Conservation (phyloP, 202 grass and related monocot species). For the Tripidium arundinaceum region DNA sequence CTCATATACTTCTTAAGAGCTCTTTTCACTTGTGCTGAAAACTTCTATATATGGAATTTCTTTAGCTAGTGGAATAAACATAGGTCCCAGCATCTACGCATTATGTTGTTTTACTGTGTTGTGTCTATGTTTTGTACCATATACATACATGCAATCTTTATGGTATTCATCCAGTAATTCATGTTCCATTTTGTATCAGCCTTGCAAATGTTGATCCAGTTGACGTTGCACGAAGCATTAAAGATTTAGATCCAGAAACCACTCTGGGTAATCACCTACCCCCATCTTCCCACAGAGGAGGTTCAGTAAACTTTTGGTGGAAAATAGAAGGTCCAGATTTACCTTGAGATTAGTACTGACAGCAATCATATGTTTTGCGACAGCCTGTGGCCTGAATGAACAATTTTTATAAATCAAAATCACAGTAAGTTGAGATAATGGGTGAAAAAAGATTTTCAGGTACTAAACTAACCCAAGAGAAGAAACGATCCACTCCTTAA, state of each 20-base stretch:
- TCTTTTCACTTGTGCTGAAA: no score
- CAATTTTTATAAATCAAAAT: slow-evolving; percentile 16
- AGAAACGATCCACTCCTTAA: slow-evolving; percentile 92
- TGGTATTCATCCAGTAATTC: slow-evolving; percentile 19
- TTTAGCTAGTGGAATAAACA: no score
- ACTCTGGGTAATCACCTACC: no score
- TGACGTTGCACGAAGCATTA: slow-evolving; percentile 92
- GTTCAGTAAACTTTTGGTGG: neutral
- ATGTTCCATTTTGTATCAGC: slow-evolving; percentile 40
- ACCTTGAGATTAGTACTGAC: slow-evolving; percentile 97
- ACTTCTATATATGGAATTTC: no score
- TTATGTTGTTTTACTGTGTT: no score
- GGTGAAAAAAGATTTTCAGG: slow-evolving; percentile 20
- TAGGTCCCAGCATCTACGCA: no score
- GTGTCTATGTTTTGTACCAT: no score
- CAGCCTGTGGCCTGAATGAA: slow-evolving; percentile 67
- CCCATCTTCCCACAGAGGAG: neutral
- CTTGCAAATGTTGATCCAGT: slow-evolving; percentile 98
- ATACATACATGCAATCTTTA: neutral
- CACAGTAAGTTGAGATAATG: neutral
- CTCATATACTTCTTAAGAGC: no score
- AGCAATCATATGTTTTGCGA: slow-evolving; percentile 98
- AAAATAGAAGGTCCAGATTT: slow-evolving; percentile 18
- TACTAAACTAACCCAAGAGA: slow-evolving; percentile 72
- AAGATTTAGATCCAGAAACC: slow-evolving; percentile 82